These are phyloP conservation scores for Anthoceros angustus DNA, from an alignment of 225 moss, liverwort and hornwort genomes.

Conservation along the genomic window DNA sequence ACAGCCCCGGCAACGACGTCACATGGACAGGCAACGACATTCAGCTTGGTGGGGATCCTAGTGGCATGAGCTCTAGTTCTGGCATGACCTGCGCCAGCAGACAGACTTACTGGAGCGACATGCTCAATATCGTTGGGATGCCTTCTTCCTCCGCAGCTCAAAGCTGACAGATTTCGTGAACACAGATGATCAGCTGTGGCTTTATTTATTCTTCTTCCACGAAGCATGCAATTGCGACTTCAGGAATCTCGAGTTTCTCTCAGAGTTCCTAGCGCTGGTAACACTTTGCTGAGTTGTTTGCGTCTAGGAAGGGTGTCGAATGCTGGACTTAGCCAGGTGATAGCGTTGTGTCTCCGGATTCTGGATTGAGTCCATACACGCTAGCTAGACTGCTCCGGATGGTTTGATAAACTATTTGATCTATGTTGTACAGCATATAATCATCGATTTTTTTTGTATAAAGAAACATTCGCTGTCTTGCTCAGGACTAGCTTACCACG, in stretches of 20 bases:
- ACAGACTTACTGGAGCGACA: background rate
- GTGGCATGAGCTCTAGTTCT: background rate
- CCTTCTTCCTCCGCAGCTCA: background rate
- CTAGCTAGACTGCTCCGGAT: too few species aligned
- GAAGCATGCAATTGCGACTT: too few species aligned
- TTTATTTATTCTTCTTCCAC: too few species aligned
- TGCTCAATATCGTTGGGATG: background rate
- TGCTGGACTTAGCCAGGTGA: background rate
- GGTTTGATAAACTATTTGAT: too few species aligned
- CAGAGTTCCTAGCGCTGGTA: background rate
- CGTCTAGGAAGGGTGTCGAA: background rate
- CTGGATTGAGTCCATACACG: background rate
- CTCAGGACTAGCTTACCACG: too few species aligned
- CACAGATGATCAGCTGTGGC: too few species aligned
- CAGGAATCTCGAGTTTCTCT: background rate
- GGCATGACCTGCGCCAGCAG: background rate
- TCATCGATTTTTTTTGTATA: too few species aligned
- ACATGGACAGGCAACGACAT: background rate
- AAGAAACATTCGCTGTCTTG: too few species aligned
- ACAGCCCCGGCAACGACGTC: conserved; percentile 4
- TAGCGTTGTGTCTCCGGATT: background rate
- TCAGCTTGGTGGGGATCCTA: background rate
- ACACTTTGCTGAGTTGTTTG: background rate
- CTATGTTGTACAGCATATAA: too few species aligned
- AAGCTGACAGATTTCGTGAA: too few species aligned